Evolutionary conservation across 2,329 filamentous ascomycete species (phyloP).

Genomic region (Fusarium sp.): DNA sequence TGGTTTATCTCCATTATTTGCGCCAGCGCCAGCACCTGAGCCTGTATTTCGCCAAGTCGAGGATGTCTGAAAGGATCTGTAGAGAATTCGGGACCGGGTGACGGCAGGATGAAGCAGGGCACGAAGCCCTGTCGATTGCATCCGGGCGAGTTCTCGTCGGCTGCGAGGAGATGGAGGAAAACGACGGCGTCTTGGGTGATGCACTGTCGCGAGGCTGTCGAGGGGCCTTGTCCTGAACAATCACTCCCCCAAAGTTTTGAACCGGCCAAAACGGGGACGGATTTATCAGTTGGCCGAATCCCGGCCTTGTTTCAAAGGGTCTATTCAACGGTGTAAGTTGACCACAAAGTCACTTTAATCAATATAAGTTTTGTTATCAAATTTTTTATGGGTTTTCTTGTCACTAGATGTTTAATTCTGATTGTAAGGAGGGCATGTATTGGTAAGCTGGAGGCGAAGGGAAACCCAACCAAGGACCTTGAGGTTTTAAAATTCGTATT

Average conservation of each 20-base stretch:
- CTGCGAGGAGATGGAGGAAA: constrained; percentile 2
- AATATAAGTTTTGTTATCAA: neutral
- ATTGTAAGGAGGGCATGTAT: neutral
- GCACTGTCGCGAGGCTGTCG: constrained; percentile 22
- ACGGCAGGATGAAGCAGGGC: constrained; percentile 44
- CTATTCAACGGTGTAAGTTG: neutral
- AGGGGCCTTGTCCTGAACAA: constrained; percentile 30
- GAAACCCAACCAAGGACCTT: neutral
- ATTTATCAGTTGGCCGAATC: constrained; percentile 24
- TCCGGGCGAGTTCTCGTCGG: constrained; percentile 43
- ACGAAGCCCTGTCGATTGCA: constrained; percentile 46
- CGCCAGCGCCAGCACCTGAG: constrained; percentile 24
- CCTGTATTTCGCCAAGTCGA: constrained; percentile 32
- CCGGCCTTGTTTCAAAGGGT: constrained; percentile 4
- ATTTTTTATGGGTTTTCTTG: too few species aligned
- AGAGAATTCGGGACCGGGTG: constrained; percentile 32
- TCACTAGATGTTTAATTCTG: neutral
- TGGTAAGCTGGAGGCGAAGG: neutral
- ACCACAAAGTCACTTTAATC: neutral
- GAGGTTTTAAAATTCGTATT: too few species aligned
- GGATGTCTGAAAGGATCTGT: constrained; percentile 39
- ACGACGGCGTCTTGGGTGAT: constrained; percentile 1
- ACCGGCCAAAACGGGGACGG: constrained; percentile 15
- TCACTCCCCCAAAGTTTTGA: constrained; percentile 24
- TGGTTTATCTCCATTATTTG: constrained; percentile 44